Evolutionary conservation across 2,329 filamentous ascomycete species (phyloP), one percentile per base, ranked within the genome.

Genomic region (Aspergillus luchuensis): DNA sequence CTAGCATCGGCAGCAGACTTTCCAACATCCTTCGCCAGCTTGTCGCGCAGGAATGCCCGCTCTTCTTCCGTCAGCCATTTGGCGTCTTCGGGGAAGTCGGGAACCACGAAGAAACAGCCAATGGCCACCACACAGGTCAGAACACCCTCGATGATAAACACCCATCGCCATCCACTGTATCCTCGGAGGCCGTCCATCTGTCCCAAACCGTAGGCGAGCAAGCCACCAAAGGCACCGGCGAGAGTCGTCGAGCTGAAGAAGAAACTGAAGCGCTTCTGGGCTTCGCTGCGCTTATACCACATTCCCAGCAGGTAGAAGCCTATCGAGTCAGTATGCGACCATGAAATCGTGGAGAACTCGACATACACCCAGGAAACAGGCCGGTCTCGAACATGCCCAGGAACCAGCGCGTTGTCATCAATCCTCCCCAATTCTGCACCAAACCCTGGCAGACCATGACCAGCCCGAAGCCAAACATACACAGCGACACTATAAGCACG

Each of bases 221-320:
- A 78, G 5, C 85, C 85, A 17, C 85, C 84, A 61, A 87, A 87
- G 1, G 85, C 84, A 19, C 85, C 84, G 2, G 85, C 84, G 0
- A 85, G 77, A 1, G 82, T 84, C 0, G 85, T 82, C 4, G 81
- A 90, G 69, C 84, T 87, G 81, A 96, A 97, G 82, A 97, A 97
- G 79, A 97, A 91, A 3, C 87, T 89, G 77, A 91, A 97, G 23
- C 93, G 87, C 69, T 91, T 90, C 77, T 97, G 92, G 1, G 92
- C 91, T 78, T 97, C 93, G 49, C 82, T 81, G 60, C 94, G 87
- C 59, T 88, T 87, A 70, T 98, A 98, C 92, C 76, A 79, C 88
- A 93, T 94, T 56, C 90, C 87, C 58, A 92, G 88, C 3, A 93
- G 79, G 69, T 92, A 84, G 66, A 79, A 77, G 43, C 74, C 75